Conservation (phyloP, 257 asterid genomes). For the Nicotiana benthamiana region DNA sequence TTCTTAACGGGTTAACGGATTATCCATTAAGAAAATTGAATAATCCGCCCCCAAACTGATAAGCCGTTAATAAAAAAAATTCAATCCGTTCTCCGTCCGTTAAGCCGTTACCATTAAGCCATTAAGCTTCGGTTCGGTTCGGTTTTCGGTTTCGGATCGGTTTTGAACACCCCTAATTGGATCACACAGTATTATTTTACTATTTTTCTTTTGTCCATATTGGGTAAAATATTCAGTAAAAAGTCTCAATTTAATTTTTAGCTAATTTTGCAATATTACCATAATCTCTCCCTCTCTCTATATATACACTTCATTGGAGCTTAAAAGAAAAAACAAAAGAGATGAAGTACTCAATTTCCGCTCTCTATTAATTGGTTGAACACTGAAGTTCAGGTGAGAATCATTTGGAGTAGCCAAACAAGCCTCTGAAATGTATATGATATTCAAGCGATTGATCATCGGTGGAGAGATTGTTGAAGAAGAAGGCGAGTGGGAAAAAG, state of each 20-base stretch:
- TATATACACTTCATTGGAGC: not conserved
- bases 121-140: no score
- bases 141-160: no score
- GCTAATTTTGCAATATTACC: not conserved
- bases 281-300: not conserved
- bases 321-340: not conserved
- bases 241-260: not conserved
- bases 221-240: not conserved
- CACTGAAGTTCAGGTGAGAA: not conserved
- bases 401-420: slow-evolving; percentile 20
- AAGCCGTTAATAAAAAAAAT: no score
- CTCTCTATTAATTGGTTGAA: not conserved
- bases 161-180: no score
- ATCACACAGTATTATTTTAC: not conserved
- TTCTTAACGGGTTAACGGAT: no score
- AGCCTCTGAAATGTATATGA: slow-evolving; percentile 65
- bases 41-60: no score
- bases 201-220: not conserved
- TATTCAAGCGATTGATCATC: slow-evolving; percentile 63
- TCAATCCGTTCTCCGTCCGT: no score
- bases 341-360: not conserved
- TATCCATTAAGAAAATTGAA: no score
- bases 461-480: slow-evolving; percentile 83
- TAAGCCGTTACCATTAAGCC: no score
- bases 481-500: slow-evolving; percentile 82